Percentiles rank a stretch among this genome's conserved stretches.
Evolutionary conservation across 2,329 filamentous ascomycete genomes (phyloP).

Genomic region (Fusarium dimerum): DNA sequence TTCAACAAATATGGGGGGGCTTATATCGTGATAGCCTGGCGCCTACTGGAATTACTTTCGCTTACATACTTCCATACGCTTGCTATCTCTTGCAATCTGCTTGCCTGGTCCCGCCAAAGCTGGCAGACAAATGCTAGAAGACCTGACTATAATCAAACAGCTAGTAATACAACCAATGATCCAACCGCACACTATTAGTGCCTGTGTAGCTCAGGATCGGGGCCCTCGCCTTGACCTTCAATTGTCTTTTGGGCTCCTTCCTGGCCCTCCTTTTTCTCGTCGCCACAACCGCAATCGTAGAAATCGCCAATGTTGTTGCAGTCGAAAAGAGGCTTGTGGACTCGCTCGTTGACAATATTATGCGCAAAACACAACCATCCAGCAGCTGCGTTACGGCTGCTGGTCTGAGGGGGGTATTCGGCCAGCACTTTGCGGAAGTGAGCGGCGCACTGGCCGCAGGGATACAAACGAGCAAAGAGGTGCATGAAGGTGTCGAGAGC

Average conservation of each 20-base stretch:
- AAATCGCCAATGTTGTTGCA: slow-evolving; percentile 69
- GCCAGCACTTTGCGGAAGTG: slow-evolving; percentile 65
- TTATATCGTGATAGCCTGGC: too few relatives aligned
- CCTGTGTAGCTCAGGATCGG: slow-evolving; percentile 23
- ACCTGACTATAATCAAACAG: slow-evolving; percentile 4
- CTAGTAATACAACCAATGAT: slow-evolving; percentile 8
- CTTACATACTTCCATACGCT: slow-evolving; percentile 7
- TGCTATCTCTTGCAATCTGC: slow-evolving; percentile 1
- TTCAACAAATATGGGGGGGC: too few relatives aligned
- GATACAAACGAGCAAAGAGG: slow-evolving; percentile 68
- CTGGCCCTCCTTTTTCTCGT: slow-evolving; percentile 44
- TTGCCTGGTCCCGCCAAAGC: slow-evolving; percentile 27
- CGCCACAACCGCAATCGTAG: slow-evolving; percentile 71
- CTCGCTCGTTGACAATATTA: slow-evolving; percentile 65
- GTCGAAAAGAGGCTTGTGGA: slow-evolving; percentile 64
- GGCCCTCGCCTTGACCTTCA: slow-evolving; percentile 15
- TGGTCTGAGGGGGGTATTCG: slow-evolving; percentile 66
- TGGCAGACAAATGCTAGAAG: slow-evolving; percentile 3
- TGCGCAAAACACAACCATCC: slow-evolving; percentile 70
- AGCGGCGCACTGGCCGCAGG: slow-evolving; percentile 68
- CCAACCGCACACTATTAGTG: slow-evolving; percentile 6
- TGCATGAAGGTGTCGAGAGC: slow-evolving; percentile 66
- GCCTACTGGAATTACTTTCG: too few relatives aligned
- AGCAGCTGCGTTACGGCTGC: slow-evolving; percentile 62
- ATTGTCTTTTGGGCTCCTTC: slow-evolving; percentile 18